phyloP scores from a whole-genome alignment of 208 protist species.

The Crithidia bombi region DNA sequence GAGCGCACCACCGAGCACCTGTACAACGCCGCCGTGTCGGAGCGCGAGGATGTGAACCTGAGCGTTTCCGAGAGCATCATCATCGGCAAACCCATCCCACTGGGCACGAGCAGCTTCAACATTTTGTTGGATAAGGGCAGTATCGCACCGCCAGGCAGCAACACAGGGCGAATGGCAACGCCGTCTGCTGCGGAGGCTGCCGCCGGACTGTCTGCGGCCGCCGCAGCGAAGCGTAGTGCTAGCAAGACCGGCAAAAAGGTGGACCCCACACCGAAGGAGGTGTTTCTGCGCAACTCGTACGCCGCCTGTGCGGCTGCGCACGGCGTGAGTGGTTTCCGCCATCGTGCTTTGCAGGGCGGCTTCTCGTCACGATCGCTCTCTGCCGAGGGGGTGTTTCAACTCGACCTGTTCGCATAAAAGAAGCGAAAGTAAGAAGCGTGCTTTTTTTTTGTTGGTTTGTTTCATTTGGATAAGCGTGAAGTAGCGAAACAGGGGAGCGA shows the following conservation, averaged over 20 bases:
- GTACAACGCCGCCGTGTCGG: constrained; percentile 97
- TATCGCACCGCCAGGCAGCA: constrained; percentile 29
- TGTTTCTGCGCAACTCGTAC: constrained; percentile 33
- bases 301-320: constrained; percentile 9
- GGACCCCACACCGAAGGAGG: constrained; percentile 32
- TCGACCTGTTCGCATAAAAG: constrained; percentile 40
- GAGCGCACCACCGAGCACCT: constrained; percentile 99
- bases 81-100: constrained; percentile 95
- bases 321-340: constrained; percentile 3
- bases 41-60: constrained; percentile 80
- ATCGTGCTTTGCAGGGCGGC: constrained; percentile 12
- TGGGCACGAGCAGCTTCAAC: constrained; percentile 96
- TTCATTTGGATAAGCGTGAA: too few species aligned
- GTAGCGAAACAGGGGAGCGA: too few species aligned
- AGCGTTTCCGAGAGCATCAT: constrained; percentile 99
- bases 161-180: constrained; percentile 19
- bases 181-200: constrained; percentile 5
- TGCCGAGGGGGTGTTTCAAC: constrained; percentile 39
- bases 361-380: constrained; percentile 32
- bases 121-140: constrained; percentile 67
- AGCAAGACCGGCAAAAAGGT: constrained; percentile 9
- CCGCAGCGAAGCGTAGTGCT: constrained; percentile 5
- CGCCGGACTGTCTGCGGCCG: not conserved
- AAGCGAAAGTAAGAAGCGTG: too few species aligned
- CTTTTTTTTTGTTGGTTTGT: not conserved